Evolutionary conservation across 371 early-diverging fungal species (phyloP).

Genomic region (Zancudomyces culisetae): DNA sequence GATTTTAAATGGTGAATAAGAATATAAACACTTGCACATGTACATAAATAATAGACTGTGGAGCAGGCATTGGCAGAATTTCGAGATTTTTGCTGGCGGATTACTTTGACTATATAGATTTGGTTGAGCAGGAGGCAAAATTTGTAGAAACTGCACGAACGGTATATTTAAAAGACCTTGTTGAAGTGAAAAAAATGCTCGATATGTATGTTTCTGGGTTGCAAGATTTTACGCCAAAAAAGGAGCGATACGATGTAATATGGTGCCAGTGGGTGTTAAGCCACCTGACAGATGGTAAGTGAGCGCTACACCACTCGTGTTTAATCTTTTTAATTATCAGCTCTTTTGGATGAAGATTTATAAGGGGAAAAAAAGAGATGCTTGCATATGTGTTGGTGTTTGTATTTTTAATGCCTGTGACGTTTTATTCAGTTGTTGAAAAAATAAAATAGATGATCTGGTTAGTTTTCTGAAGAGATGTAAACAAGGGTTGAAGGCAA

Average conservation of each 20-base stretch:
- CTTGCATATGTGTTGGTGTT: too few relatives aligned
- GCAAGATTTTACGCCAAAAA: slow-evolving; percentile 61
- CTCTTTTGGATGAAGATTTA: too few relatives aligned
- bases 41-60: slow-evolving; percentile 50
- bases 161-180: slow-evolving; percentile 34
- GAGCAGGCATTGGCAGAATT: slow-evolving; percentile 88
- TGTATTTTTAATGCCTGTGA: too few relatives aligned
- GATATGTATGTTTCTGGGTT: slow-evolving; percentile 48
- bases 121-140: slow-evolving; percentile 63
- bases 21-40: too few relatives aligned
- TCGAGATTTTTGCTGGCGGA: slow-evolving; percentile 60
- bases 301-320: too few relatives aligned
- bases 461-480: slow-evolving; percentile 64
- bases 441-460: slow-evolving; percentile 36
- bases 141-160: slow-evolving; percentile 56
- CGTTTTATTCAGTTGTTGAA: too few relatives aligned
- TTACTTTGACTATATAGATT: slow-evolving; percentile 60
- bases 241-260: slow-evolving; percentile 60
- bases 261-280: slow-evolving; percentile 95
- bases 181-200: slow-evolving; percentile 30
- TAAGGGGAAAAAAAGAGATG: too few relatives aligned
- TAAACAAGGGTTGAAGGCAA: slow-evolving; percentile 42
- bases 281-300: slow-evolving; percentile 43
- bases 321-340: too few relatives aligned
- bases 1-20: too few relatives aligned